Base-by-base conservation (phyloP, 2,329 filamentous ascomycete genomes). In the Arthrobotrys musiformis region DNA sequence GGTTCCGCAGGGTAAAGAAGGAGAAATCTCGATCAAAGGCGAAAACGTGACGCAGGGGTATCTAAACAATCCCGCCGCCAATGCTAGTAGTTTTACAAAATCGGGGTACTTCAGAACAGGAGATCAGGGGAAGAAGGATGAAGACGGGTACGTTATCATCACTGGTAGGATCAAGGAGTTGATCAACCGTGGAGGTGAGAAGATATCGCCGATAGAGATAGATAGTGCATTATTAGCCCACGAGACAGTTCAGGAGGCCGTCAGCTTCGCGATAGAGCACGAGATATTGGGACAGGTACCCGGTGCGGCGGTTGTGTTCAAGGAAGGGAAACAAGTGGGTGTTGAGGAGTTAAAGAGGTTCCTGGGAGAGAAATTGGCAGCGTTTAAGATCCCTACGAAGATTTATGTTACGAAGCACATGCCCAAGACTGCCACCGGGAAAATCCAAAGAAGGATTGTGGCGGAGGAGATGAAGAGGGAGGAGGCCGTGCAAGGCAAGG, bases 121-220 rank as follows among this genome's bases (percentile, higher is more conserved):
- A 4, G 93, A 97, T 82, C 92, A 96, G 83, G 93, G 93, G 60
- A 92, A 91, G 84, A 87, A 89, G 82, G 93, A 96, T 81, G 85
- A 89, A 72, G 92, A 95, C 80, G 92, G 92, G 75, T 96, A 95
- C 82, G 85, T 97, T 9, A 87, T 92, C 81, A 94, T 97, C 84
- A 96, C 93, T 0, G 93, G 93, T n/a, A 88, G 93, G 64, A 96
- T 96, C 85, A 97, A 97, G 86, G 93, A 97, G 84, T 86, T 97
- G 63, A 96, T 97, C 86, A 93, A 93, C 85, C 94, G 94, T 84
- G 92, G 91, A 68, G 93, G 93, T 75, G 93, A 96, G 85, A 95
- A 95, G 86, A 95, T 96, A 82, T 92, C 90, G 79, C 93, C 93
- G 0, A 94, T 95, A 68, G 93, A 96, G 84, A 86, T 96, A 35